phyloP scores from a whole-genome alignment of 169 alveolate genomes.

The Plasmodium malariae region DNA sequence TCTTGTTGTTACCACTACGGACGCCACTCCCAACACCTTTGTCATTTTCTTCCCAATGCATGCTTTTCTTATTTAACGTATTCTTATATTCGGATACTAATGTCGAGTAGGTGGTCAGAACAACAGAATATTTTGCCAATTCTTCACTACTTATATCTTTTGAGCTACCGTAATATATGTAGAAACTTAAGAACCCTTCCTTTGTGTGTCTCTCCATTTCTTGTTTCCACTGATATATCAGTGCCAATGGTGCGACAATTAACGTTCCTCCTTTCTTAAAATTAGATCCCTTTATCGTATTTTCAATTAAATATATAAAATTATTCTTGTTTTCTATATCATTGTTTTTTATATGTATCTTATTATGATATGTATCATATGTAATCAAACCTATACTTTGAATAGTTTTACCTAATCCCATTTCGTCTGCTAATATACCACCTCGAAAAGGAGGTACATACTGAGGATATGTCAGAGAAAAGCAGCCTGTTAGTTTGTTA shows the following conservation, averaged over 20 bases:
- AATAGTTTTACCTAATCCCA: slow-evolving; percentile 99
- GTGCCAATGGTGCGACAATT: slow-evolving; percentile 86
- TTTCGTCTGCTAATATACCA: slow-evolving; percentile 94
- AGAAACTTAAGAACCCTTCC: slow-evolving; percentile 77
- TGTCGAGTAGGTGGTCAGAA: slow-evolving; percentile 90
- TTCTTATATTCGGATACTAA: slow-evolving; percentile 83
- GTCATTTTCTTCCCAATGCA: neutral
- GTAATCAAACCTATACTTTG: slow-evolving; percentile 96
- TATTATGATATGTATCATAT: slow-evolving; percentile 50
- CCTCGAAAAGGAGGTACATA: slow-evolving; percentile 70
- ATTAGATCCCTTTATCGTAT: slow-evolving; percentile 54
- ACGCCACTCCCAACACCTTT: neutral
- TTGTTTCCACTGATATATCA: slow-evolving; percentile 86
- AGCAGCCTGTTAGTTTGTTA: slow-evolving; percentile 60
- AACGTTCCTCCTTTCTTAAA: slow-evolving; percentile 85
- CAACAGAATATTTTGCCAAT: slow-evolving; percentile 82
- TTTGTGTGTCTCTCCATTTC: slow-evolving; percentile 83
- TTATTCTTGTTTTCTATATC: slow-evolving; percentile 45
- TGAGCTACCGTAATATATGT: slow-evolving; percentile 79
- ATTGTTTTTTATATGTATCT: slow-evolving; percentile 27
- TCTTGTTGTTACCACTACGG: neutral
- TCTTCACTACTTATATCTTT: slow-evolving; percentile 72
- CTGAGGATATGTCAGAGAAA: slow-evolving; percentile 63
- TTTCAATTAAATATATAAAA: slow-evolving; percentile 37
- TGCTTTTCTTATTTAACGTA: slow-evolving; percentile 22